These are phyloP conservation scores for Saturnispora halmiae DNA, from an alignment of 805 yeast genomes.

Conservation along the genomic window DNA sequence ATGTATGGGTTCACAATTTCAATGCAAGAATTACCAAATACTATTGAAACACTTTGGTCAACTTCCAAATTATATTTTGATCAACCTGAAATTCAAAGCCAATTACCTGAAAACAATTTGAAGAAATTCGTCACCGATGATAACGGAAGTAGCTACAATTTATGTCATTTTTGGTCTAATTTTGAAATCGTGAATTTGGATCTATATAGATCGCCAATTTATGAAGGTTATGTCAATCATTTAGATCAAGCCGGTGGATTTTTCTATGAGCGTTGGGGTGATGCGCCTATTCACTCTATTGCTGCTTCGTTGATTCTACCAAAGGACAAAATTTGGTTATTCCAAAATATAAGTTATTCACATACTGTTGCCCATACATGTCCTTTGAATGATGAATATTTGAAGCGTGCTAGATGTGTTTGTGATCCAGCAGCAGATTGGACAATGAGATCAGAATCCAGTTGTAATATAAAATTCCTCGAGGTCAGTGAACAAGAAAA, in stretches of 20 bases:
- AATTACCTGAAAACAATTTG: slow-evolving; percentile 31
- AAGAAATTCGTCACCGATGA: slow-evolving; percentile 58
- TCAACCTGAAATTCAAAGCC: slow-evolving; percentile 17
- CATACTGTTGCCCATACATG: slow-evolving; percentile 75
- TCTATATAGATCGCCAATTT: slow-evolving; percentile 49
- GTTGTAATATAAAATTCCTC: slow-evolving; percentile 24
- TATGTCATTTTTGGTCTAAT: slow-evolving; percentile 80
- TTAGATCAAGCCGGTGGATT: slow-evolving; percentile 69
- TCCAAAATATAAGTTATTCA: slow-evolving; percentile 72
- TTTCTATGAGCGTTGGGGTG: slow-evolving; percentile 89
- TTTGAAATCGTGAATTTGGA: slow-evolving; percentile 67
- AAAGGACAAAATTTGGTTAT: slow-evolving; percentile 60
- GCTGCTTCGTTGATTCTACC: slow-evolving; percentile 39
- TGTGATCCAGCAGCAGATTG: slow-evolving; percentile 67
- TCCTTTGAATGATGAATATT: slow-evolving; percentile 56
- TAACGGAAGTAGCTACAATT: slow-evolving; percentile 51
- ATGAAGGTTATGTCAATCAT: slow-evolving; percentile 50
- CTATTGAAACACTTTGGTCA: slow-evolving; percentile 45
- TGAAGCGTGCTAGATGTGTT: slow-evolving; percentile 51
- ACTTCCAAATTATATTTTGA: slow-evolving; percentile 36
- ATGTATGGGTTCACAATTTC: slow-evolving; percentile 46
- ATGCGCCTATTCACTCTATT: slow-evolving; percentile 46
- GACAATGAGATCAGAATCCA: slow-evolving; percentile 38
- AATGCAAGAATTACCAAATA: slow-evolving; percentile 40
- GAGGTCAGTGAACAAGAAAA: slow-evolving; percentile 18